phyloP scores from a whole-genome alignment of 176 grass and related monocot species.

The Zea luxurians region DNA sequence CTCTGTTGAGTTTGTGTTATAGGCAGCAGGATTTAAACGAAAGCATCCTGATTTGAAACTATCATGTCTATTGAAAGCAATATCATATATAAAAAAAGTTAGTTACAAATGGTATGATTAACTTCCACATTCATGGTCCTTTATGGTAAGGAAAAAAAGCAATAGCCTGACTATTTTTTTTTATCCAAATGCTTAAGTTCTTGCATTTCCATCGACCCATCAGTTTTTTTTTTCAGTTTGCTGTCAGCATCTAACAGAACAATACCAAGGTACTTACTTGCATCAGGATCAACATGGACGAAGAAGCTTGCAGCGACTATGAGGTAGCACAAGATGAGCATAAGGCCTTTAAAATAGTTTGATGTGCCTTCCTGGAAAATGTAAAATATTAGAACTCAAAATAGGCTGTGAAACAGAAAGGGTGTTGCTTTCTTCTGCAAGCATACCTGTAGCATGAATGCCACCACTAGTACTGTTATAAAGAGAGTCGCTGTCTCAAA shows the following conservation, averaged over 20 bases:
- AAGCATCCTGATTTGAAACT: not conserved
- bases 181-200: not conserved
- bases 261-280: slow-evolving; percentile 51
- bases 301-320: slow-evolving; percentile 90
- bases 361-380: slow-evolving; percentile 79
- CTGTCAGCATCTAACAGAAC: slow-evolving; percentile 1
- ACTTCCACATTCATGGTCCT: not conserved
- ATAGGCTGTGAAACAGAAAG: slow-evolving; percentile 5
- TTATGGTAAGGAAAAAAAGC: slow-evolving; percentile 16
- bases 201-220: slow-evolving; percentile 21
- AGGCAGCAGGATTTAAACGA: not conserved
- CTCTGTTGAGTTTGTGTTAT: slow-evolving; percentile 9
- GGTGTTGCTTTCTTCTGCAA: slow-evolving; percentile 13
- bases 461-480: slow-evolving; percentile 89
- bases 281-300: slow-evolving; percentile 74
- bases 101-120: not conserved
- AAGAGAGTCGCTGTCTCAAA: slow-evolving; percentile 96
- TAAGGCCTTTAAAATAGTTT: slow-evolving; percentile 91
- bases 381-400: slow-evolving; percentile 8
- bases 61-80: not conserved
- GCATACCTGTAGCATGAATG: slow-evolving; percentile 96
- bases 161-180: not conserved
- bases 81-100: not conserved
- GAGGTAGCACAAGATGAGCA: slow-evolving; percentile 88
- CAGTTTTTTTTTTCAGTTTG: slow-evolving; percentile 12